Percentiles rank a stretch among this genome's conserved stretches.
Evolutionary conservation across 306 rosid species (phyloP).

Genomic region (Lathyrus oleraceus): DNA sequence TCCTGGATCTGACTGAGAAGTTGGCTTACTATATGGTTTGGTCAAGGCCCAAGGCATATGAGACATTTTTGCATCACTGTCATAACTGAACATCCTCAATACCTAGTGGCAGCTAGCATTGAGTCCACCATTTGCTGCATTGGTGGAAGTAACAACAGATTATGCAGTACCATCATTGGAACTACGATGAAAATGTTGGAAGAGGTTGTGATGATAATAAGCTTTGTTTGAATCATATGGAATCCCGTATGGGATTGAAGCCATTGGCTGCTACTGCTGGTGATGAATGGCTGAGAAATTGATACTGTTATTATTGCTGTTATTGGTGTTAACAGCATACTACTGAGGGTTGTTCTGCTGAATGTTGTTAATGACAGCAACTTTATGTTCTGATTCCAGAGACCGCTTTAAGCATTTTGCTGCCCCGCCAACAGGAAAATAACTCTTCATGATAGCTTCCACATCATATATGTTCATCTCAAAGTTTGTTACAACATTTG

Average conservation of each 20-base stretch:
- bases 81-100: no score
- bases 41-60: no score
- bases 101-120: constrained; percentile 43
- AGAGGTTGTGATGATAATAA: constrained; percentile 63
- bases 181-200: constrained; percentile 60
- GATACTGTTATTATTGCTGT: constrained; percentile 50
- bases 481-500: no score
- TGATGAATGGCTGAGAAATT: constrained; percentile 59
- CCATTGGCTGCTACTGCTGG: constrained; percentile 48
- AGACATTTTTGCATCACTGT: no score
- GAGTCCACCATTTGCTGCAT: constrained; percentile 34
- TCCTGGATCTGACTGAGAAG: no score
- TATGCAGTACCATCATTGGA: constrained; percentile 41
- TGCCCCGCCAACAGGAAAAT: constrained; percentile 85
- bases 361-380: no score
- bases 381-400: constrained; percentile 66
- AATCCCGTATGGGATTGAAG: constrained; percentile 64
- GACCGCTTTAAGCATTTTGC: constrained; percentile 87
- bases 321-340: constrained; percentile 36
- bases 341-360: constrained; percentile 44
- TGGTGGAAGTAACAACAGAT: constrained; percentile 19
- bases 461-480: constrained; percentile 94
- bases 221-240: constrained; percentile 60
- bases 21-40: no score
- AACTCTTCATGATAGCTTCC: constrained; percentile 75